A percentile compares a stretch with the other conserved stretches of the same genome.
These are phyloP conservation scores for Ambrosiella beaveri DNA, from an alignment of 2,329 filamentous ascomycete species.

Conservation along the genomic window DNA sequence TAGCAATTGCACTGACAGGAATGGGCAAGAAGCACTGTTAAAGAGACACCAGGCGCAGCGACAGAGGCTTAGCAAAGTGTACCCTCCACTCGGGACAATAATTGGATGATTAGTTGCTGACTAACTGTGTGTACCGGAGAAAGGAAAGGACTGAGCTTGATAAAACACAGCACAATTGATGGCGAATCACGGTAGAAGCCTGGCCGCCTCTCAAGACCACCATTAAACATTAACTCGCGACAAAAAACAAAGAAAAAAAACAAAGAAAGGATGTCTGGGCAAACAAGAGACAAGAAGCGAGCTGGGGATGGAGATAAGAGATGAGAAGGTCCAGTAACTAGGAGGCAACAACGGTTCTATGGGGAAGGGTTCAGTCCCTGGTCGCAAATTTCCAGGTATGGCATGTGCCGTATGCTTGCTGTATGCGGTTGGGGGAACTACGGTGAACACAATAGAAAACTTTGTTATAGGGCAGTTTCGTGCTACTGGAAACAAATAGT, in stretches of 20 bases:
- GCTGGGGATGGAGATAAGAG: background rate
- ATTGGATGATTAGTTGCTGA: no score
- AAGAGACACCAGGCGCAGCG: background rate
- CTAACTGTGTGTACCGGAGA: no score
- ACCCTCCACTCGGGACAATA: background rate
- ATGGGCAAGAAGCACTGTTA: background rate
- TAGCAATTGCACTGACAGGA: background rate
- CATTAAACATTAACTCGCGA: background rate
- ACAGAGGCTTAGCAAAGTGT: background rate
- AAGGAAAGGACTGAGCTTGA: background rate
- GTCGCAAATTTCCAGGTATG: no score
- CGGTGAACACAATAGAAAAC: background rate
- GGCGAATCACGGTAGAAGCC: no score
- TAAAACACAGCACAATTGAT: background rate
- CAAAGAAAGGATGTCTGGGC: background rate
- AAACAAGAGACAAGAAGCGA: background rate
- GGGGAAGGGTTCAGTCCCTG: background rate
- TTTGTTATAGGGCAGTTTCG: background rate
- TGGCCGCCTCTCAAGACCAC: no score
- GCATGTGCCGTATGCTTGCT: no score
- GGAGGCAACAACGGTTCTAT: background rate
- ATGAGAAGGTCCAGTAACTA: background rate
- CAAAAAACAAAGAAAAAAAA: background rate
- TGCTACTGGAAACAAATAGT: background rate
- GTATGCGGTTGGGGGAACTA: background rate